Percentiles rank a stretch among this genome's conserved stretches.
These are phyloP conservation scores for Rhizopogon rudus DNA, from an alignment of 768 basidiomycete species.

Conservation along the genomic window DNA sequence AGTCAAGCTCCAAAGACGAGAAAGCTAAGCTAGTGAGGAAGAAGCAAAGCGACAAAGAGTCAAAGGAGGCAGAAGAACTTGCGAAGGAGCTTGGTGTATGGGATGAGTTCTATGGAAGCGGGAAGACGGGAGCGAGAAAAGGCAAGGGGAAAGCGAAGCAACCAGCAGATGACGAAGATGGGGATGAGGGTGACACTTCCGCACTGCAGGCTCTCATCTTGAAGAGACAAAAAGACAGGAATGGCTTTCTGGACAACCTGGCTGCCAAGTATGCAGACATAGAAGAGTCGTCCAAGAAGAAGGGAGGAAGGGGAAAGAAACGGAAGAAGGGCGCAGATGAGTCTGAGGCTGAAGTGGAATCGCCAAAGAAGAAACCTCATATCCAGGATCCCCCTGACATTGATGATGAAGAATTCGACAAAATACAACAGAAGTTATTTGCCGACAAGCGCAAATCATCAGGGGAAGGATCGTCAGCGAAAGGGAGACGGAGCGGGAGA, in stretches of 20 bases:
- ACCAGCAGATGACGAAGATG: slow-evolving; percentile 24
- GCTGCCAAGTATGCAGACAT: slow-evolving; percentile 69
- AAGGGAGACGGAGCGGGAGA: slow-evolving; percentile 23
- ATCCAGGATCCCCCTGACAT: slow-evolving; percentile 48
- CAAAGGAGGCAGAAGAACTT: slow-evolving; percentile 74
- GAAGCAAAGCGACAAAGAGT: slow-evolving; percentile 75
- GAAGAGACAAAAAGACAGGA: slow-evolving; percentile 66
- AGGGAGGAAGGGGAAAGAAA: slow-evolving; percentile 48
- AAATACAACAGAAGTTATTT: slow-evolving; percentile 53
- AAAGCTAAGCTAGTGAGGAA: slow-evolving; percentile 70
- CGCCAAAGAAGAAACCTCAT: slow-evolving; percentile 48
- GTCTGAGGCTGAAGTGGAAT: slow-evolving; percentile 27
- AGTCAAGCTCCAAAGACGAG: slow-evolving; percentile 67
- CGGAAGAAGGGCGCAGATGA: slow-evolving; percentile 38
- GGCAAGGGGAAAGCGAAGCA: slow-evolving; percentile 46
- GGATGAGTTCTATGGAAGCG: slow-evolving; percentile 88
- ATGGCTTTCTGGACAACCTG: slow-evolving; percentile 69
- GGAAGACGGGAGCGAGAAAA: slow-evolving; percentile 58
- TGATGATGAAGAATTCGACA: slow-evolving; percentile 61
- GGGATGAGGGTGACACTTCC: slow-evolving; percentile 58
- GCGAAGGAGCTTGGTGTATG: slow-evolving; percentile 90
- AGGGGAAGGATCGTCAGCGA: slow-evolving; percentile 12
- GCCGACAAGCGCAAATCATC: slow-evolving; percentile 36
- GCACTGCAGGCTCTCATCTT: slow-evolving; percentile 78
- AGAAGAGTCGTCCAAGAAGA: slow-evolving; percentile 30